These are phyloP conservation scores for Lecanosticta acicola DNA, from an alignment of 2,329 filamentous ascomycete species.

Conservation along the genomic window DNA sequence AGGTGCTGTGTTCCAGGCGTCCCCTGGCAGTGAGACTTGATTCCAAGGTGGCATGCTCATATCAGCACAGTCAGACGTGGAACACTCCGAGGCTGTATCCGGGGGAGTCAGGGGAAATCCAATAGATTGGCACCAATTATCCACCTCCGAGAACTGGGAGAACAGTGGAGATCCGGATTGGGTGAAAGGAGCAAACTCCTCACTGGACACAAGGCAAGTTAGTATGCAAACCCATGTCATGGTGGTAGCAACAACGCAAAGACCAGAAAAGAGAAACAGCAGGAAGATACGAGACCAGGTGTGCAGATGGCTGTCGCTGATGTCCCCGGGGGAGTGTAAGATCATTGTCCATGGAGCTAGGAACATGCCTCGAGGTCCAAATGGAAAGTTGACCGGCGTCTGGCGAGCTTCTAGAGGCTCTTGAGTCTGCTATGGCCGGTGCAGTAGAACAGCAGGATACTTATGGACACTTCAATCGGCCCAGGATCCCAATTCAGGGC, in stretches of 20 bases:
- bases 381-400: no score
- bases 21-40: conserved; percentile 25
- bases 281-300: conserved; percentile 6
- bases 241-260: conserved; percentile 1
- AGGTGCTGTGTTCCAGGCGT: conserved; percentile 23
- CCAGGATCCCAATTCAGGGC: not conserved
- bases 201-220: conserved; percentile 25
- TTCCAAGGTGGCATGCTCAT: conserved; percentile 26
- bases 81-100: conserved; percentile 29
- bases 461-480: no score
- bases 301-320: no score
- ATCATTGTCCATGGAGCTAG: no score
- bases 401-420: no score
- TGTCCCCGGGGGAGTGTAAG: no score
- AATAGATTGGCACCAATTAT: conserved; percentile 29
- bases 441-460: no score
- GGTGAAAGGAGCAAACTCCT: conserved; percentile 24
- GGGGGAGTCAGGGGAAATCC: conserved; percentile 27
- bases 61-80: conserved; percentile 26
- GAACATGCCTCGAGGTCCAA: no score
- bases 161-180: conserved; percentile 28
- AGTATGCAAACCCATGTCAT: conserved; percentile 17
- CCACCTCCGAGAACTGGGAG: conserved; percentile 27
- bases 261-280: conserved; percentile 6
- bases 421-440: no score